A percentile compares a stretch with the other conserved stretches of the same genome.
Evolutionary conservation across 768 basidiomycete genomes (phyloP).

Genomic region (Pulveroboletus sp.): DNA sequence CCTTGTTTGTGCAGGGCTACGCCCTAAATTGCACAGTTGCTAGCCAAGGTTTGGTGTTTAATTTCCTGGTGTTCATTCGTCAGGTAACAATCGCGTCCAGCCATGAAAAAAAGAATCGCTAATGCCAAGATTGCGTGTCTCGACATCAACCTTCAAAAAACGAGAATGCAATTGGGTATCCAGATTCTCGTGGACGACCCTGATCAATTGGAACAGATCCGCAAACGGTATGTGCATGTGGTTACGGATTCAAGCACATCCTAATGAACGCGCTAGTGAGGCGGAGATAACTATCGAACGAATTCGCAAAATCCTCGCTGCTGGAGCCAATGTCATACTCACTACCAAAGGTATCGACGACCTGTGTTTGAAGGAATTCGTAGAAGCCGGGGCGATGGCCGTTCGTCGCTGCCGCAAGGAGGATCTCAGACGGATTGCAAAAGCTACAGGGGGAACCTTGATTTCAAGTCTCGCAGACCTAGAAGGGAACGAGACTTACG

Average conservation of each 20-base stretch:
- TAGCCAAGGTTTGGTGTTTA: constrained; percentile 76
- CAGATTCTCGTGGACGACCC: constrained; percentile 98
- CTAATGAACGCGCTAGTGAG: constrained; percentile 56
- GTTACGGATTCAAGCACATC: background rate
- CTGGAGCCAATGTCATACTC: constrained; percentile 94
- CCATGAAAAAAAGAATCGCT: constrained; percentile 93
- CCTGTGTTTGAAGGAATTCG: constrained; percentile 95
- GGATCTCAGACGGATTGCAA: constrained; percentile 94
- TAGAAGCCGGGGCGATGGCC: constrained; percentile 98
- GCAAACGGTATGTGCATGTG: constrained; percentile 62
- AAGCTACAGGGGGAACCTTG: constrained; percentile 92
- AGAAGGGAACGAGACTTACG: constrained; percentile 97
- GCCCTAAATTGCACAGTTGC: constrained; percentile 98
- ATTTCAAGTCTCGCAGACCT: constrained; percentile 92
- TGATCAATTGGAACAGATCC: constrained; percentile 92
- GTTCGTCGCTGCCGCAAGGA: constrained; percentile 97
- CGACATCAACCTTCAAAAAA: constrained; percentile 95
- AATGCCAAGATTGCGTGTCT: constrained; percentile 98
- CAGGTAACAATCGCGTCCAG: constrained; percentile 38
- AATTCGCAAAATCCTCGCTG: constrained; percentile 90
- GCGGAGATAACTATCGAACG: constrained; percentile 94
- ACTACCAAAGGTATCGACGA: constrained; percentile 99
- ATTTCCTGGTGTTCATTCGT: background rate
- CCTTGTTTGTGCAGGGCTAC: constrained; percentile 91
- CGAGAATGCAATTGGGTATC: constrained; percentile 95